Evolutionary conservation across 352 stramenopile species (phyloP).

Genomic region (Ophiocytium majus): DNA sequence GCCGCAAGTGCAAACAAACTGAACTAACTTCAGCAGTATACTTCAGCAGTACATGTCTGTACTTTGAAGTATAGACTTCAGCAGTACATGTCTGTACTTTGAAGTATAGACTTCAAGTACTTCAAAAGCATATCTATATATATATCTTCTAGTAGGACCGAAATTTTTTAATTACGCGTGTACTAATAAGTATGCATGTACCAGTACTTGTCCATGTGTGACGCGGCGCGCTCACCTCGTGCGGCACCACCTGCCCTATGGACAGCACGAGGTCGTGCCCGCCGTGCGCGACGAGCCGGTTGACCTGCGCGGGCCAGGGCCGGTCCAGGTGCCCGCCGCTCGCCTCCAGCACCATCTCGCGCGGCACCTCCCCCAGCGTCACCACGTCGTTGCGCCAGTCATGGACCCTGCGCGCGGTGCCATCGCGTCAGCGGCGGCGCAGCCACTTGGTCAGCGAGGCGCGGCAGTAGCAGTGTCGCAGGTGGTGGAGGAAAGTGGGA

Average conservation of each 20-base stretch:
- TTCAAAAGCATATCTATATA: no score
- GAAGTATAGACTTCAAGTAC: no score
- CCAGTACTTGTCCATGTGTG: no score
- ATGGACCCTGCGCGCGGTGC: slow-evolving; percentile 82
- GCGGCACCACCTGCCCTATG: slow-evolving; percentile 78
- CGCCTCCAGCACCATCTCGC: slow-evolving; percentile 81
- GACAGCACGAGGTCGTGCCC: slow-evolving; percentile 86
- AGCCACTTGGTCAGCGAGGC: slow-evolving; percentile 53
- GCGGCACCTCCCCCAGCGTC: slow-evolving; percentile 81
- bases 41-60: no score
- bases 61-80: no score
- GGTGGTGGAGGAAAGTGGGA: no score
- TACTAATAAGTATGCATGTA: no score
- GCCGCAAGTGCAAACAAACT: no score
- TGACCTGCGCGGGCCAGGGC: slow-evolving; percentile 84
- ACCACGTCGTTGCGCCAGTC: slow-evolving; percentile 96
- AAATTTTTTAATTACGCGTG: no score
- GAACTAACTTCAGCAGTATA: no score
- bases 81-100: no score
- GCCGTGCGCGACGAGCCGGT: slow-evolving; percentile 90
- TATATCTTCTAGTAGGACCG: no score
- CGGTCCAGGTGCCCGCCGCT: slow-evolving; percentile 90
- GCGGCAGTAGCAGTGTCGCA: background rate
- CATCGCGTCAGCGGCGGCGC: slow-evolving; percentile 53
- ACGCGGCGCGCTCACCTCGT: background rate